phyloP scores from a whole-genome alignment of 495 filamentous ascomycete genomes.

The Xylona heveae region DNA sequence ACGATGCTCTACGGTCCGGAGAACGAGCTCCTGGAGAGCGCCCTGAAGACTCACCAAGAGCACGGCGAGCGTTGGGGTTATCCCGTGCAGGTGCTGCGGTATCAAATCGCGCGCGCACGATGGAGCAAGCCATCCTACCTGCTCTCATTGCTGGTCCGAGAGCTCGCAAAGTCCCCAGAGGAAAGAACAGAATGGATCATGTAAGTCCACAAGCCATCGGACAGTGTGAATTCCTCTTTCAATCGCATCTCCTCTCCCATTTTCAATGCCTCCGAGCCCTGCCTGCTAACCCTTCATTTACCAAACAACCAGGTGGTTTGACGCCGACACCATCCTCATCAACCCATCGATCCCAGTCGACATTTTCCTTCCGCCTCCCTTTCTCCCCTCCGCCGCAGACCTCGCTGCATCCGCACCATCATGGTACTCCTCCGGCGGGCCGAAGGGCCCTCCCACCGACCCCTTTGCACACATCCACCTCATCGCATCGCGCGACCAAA shows the following conservation, averaged over 20 bases:
- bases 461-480: conserved; percentile 20
- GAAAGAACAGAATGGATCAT: conserved; percentile 23
- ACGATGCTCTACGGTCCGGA: conserved; percentile 15
- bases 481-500: conserved; percentile 10
- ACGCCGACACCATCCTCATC: conserved; percentile 21
- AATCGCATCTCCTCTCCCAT: neutral
- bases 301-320: conserved; percentile 18
- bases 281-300: too few species aligned
- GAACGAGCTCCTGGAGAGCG: conserved; percentile 18
- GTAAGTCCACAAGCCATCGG: too few species aligned
- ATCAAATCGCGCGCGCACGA: conserved; percentile 15
- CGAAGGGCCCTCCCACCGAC: neutral
- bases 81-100: conserved; percentile 17
- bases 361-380: conserved; percentile 24
- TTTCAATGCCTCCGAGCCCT: neutral
- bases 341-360: conserved; percentile 21
- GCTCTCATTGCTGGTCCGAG: conserved; percentile 18
- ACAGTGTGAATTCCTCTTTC: neutral
- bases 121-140: conserved; percentile 25
- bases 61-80: conserved; percentile 20
- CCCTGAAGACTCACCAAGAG: conserved; percentile 18
- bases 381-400: too few species aligned
- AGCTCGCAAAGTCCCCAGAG: conserved; percentile 17
- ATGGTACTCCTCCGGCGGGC: too few species aligned
- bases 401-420: too few species aligned